Evolutionary conservation across 2,329 filamentous ascomycete species (phyloP).

Genomic region (Fusarium oligoseptatum): DNA sequence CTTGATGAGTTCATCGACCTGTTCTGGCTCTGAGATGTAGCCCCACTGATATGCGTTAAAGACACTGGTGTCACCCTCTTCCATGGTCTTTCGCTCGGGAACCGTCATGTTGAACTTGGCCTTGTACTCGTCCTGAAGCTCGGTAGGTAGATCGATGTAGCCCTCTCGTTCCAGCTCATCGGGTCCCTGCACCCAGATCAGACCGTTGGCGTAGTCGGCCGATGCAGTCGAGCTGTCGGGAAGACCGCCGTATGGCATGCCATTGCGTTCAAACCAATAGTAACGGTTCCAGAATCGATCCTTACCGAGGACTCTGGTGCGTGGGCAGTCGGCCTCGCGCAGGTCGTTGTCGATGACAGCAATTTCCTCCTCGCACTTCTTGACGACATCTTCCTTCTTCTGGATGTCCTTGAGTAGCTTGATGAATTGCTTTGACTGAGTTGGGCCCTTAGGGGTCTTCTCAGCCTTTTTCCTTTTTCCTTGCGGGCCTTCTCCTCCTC

Average conservation of each 20-base stretch:
- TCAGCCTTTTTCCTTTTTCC: conserved; percentile 64
- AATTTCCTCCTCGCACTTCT: conserved; percentile 87
- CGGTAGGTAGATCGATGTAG: conserved; percentile 82
- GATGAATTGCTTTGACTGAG: conserved; percentile 89
- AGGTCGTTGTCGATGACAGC: conserved; percentile 89
- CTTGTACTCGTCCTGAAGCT: conserved; percentile 81
- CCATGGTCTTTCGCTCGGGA: conserved; percentile 83
- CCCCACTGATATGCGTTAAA: conserved; percentile 87
- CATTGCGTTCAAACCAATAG: conserved; percentile 99
- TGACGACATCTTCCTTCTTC: conserved; percentile 84
- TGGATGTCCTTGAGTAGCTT: conserved; percentile 91
- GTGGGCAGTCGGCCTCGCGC: conserved; percentile 91
- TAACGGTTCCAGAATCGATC: conserved; percentile 99
- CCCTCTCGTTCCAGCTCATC: conserved; percentile 88
- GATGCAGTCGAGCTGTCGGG: conserved; percentile 88
- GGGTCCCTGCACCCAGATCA: conserved; percentile 96
- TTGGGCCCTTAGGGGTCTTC: conserved; percentile 74
- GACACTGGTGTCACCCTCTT: conserved; percentile 87
- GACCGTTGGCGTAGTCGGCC: conserved; percentile 92
- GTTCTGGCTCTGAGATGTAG: conserved; percentile 85
- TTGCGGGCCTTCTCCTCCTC: conserved; percentile 79
- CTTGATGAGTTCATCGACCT: conserved; percentile 81
- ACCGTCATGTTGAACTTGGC: conserved; percentile 85
- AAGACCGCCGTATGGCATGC: conserved; percentile 93
- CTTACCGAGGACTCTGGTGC: conserved; percentile 89